A percentile compares a stretch with the other conserved stretches of the same genome.
These are phyloP conservation scores for Diaporthe nobilis DNA, from an alignment of 2,329 filamentous ascomycete species.

Conservation along the genomic window DNA sequence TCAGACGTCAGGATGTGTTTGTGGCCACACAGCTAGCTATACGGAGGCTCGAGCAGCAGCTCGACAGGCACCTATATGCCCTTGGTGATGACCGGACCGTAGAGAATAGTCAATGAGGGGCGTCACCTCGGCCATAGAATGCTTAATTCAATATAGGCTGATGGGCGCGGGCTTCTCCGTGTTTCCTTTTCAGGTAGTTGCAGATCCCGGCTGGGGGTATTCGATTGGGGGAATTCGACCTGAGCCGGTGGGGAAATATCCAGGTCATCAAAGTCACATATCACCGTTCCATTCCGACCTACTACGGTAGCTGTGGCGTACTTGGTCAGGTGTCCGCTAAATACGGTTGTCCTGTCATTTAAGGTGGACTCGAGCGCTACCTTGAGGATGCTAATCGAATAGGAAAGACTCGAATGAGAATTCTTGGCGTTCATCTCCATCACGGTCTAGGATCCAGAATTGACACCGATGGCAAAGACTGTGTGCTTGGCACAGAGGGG, in stretches of 20 bases:
- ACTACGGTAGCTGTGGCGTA: background rate
- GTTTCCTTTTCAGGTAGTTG: conserved; percentile 7
- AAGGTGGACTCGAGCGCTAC: background rate
- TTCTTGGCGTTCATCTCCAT: background rate
- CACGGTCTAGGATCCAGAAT: background rate
- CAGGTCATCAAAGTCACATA: background rate
- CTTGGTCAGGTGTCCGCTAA: background rate
- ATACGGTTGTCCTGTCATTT: background rate
- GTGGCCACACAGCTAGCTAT: background rate
- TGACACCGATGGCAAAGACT: background rate
- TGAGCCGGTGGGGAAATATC: conserved; percentile 12
- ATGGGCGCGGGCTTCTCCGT: conserved; percentile 8
- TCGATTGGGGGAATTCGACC: conserved; percentile 16
- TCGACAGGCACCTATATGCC: background rate
- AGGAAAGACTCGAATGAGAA: background rate
- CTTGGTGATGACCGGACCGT: background rate
- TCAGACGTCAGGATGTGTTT: background rate
- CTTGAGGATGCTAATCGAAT: background rate
- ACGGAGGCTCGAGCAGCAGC: background rate
- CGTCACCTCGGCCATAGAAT: background rate
- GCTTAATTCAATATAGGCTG: background rate
- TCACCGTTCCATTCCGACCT: conserved; percentile 1
- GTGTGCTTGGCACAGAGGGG: background rate
- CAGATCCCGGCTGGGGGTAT: background rate
- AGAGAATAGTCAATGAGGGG: background rate